These are phyloP conservation scores for Elsinoe fawcettii DNA, from an alignment of 2,329 filamentous ascomycete genomes.

Conservation along the genomic window DNA sequence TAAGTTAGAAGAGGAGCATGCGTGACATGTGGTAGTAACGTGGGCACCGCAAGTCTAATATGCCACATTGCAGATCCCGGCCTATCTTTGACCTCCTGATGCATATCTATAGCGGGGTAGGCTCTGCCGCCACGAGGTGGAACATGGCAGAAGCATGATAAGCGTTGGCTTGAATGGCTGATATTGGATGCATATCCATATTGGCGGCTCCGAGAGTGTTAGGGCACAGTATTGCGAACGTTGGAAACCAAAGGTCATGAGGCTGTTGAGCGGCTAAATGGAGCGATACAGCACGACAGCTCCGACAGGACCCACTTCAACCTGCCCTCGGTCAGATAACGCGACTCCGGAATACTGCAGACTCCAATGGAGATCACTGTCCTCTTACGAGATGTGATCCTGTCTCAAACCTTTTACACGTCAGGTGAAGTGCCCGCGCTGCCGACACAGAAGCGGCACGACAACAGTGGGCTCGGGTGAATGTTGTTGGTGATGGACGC, in stretches of 20 bases:
- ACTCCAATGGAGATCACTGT: not conserved
- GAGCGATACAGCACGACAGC: not conserved
- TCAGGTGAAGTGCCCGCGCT: not conserved
- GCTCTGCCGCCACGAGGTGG: not conserved
- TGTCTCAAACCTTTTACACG: not conserved
- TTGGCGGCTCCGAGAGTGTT: not conserved
- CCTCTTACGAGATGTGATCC: not conserved
- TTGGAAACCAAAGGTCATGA: not conserved
- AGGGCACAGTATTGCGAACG: not conserved
- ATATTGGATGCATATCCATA: not conserved
- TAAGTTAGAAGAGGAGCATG: not conserved
- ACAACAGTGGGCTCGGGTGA: not conserved
- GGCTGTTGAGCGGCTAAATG: constrained; percentile 2
- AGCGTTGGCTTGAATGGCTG: constrained; percentile 1
- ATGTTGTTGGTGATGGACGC: not conserved
- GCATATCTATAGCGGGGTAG: constrained; percentile 2
- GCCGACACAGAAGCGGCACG: not conserved
- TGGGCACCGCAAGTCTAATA: not conserved
- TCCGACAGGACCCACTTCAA: not conserved
- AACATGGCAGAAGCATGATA: not conserved
- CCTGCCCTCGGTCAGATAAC: constrained; percentile 4
- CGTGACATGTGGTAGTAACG: not conserved
- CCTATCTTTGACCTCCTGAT: not conserved
- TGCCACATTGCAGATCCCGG: constrained; percentile 4
- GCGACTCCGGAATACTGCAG: not conserved